A percentile compares a stretch with the other conserved stretches of the same genome.
Conservation (phyloP, 108 stramenopile species). For the Nitzschia putrida region DNA sequence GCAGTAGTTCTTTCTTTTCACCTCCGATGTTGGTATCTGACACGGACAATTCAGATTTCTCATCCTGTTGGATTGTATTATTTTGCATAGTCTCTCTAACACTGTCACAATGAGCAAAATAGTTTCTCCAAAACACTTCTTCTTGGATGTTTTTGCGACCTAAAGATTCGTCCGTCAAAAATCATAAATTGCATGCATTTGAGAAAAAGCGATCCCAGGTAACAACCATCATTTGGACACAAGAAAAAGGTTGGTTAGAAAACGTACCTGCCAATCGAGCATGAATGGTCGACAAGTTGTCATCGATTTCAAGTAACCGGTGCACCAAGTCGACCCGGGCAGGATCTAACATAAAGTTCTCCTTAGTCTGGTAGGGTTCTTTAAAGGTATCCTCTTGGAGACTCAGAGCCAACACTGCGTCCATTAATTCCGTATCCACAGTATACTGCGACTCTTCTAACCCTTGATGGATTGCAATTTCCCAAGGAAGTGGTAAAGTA, state of each 20-base stretch:
- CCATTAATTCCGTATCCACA: conserved; percentile 37
- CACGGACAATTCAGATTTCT: no score
- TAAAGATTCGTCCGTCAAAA: neutral
- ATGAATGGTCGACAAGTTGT: conserved; percentile 42
- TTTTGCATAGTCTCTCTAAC: conserved; percentile 3
- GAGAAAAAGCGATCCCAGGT: neutral
- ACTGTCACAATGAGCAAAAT: conserved; percentile 55
- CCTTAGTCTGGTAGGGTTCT: conserved; percentile 20
- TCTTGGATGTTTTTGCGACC: conserved; percentile 31
- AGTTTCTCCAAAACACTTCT: conserved; percentile 62
- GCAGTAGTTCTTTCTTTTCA: neutral
- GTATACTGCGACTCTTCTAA: conserved; percentile 7
- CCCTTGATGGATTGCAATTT: conserved; percentile 18
- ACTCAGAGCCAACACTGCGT: conserved; percentile 35
- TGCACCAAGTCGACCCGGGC: conserved; percentile 45
- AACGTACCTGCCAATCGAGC: conserved; percentile 46
- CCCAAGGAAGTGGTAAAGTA: conserved; percentile 50
- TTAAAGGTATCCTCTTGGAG: conserved; percentile 36
- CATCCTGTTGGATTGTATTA: no score
- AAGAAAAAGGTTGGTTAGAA: no score
- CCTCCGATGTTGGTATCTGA: neutral
- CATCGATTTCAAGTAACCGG: conserved; percentile 51
- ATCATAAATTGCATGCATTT: neutral
- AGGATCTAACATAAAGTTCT: conserved; percentile 36
- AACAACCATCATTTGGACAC: no score